Evolutionary conservation across 345 rosid species (phyloP).

Genomic region (Euphorbia pulcherrima): DNA sequence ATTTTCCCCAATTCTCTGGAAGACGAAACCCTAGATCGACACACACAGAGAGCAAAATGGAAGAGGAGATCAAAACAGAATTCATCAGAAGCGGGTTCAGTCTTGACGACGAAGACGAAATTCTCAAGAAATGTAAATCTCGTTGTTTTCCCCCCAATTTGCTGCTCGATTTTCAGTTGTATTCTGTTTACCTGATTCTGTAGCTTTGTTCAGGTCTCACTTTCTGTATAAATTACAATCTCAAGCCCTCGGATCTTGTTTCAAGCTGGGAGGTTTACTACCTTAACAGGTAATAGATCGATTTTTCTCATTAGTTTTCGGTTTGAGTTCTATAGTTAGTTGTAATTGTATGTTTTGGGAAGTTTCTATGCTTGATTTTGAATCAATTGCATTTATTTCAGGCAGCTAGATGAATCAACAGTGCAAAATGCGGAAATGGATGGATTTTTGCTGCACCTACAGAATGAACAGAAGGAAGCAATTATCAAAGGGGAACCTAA

Average conservation of each 20-base stretch:
- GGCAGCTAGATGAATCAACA: constrained; percentile 53
- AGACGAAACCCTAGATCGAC: constrained; percentile 37
- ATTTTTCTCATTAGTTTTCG: neutral
- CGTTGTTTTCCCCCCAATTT: constrained; percentile 1
- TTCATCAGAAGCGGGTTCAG: constrained; percentile 57
- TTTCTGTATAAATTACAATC: constrained; percentile 68
- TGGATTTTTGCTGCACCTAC: constrained; percentile 74
- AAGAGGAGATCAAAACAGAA: constrained; percentile 64
- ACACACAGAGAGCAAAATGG: constrained; percentile 40
- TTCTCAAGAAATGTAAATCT: constrained; percentile 58
- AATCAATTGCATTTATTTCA: constrained; percentile 7
- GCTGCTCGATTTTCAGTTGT: neutral
- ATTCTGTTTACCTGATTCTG: constrained; percentile 9
- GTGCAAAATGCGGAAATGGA: constrained; percentile 73
- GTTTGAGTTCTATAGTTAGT: neutral
- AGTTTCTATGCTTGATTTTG: neutral
- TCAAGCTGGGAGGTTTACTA: constrained; percentile 88
- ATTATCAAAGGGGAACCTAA: constrained; percentile 54
- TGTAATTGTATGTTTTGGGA: neutral
- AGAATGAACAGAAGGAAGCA: constrained; percentile 69
- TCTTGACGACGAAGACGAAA: constrained; percentile 56
- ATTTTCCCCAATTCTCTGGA: constrained; percentile 17
- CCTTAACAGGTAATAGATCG: constrained; percentile 58
- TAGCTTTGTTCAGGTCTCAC: constrained; percentile 49
- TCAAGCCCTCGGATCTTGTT: constrained; percentile 71